phyloP scores from a whole-genome alignment of 306 rosid species.

The Casuarina equisetifolia region DNA sequence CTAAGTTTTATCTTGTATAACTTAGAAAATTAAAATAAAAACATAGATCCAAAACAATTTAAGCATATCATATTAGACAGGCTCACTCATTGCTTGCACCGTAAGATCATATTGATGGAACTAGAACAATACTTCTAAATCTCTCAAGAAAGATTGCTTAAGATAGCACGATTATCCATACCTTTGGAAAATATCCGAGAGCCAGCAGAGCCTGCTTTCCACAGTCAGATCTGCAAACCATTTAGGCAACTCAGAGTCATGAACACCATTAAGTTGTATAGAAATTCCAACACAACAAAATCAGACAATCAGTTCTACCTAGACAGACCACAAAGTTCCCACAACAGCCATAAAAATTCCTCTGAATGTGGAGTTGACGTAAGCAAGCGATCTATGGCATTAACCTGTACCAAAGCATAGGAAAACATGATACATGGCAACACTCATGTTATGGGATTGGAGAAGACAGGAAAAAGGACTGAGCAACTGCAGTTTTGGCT shows the following conservation, averaged over 20 bases:
- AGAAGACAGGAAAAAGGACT: not conserved
- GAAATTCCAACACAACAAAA: conserved; percentile 18
- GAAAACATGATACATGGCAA: conserved; percentile 27
- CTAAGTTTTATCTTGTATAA: no score
- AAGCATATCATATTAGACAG: conserved; percentile 13
- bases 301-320: conserved; percentile 50
- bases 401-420: conserved; percentile 57
- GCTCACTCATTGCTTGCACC: not conserved
- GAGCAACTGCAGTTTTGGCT: not conserved
- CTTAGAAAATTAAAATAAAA: not conserved
- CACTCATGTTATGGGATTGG: conserved; percentile 9
- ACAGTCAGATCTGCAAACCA: conserved; percentile 80
- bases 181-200: conserved; percentile 89
- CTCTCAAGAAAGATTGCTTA: conserved; percentile 9
- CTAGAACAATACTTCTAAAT: conserved; percentile 16
- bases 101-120: conserved; percentile 15
- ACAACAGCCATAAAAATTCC: conserved; percentile 91
- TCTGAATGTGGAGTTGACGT: conserved; percentile 68
- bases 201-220: conserved; percentile 89
- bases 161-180: conserved; percentile 32
- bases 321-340: conserved; percentile 87
- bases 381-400: conserved; percentile 82
- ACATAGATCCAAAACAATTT: not conserved
- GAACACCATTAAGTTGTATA: conserved; percentile 13
- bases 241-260: conserved; percentile 14